phyloP scores from a whole-genome alignment of 495 filamentous ascomycete species.

The Apiosordaria backusii region DNA sequence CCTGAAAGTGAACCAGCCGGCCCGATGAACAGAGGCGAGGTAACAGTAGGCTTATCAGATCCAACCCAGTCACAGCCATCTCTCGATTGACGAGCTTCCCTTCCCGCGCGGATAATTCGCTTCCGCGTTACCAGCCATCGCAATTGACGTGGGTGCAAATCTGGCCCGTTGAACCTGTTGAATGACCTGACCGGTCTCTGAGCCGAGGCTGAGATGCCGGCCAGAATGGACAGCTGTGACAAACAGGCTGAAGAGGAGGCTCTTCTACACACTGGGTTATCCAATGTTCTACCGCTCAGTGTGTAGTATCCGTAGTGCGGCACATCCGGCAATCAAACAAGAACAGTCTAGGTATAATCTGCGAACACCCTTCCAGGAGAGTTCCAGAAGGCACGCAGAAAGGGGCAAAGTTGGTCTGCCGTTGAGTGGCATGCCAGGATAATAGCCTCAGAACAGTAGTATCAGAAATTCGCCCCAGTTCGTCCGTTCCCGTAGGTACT shows the following conservation, averaged over 20 bases:
- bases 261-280: constrained; percentile 14
- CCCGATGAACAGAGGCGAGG: too few relatives aligned
- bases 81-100: neutral
- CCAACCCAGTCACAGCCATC: neutral
- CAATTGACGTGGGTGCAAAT: neutral
- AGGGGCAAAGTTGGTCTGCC: constrained; percentile 12
- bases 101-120: constrained; percentile 14
- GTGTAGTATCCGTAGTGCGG: constrained; percentile 23
- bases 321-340: constrained; percentile 37
- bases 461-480: constrained; percentile 22
- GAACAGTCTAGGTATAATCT: constrained; percentile 25
- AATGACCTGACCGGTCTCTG: neutral
- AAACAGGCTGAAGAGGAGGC: constrained; percentile 21
- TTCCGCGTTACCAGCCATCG: constrained; percentile 6
- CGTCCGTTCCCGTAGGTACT: constrained; percentile 12
- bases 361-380: constrained; percentile 34
- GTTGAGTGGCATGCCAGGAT: constrained; percentile 12
- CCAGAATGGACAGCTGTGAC: constrained; percentile 14
- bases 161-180: neutral
- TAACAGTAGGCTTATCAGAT: neutral
- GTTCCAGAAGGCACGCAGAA: constrained; percentile 33
- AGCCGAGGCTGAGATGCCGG: constrained; percentile 2
- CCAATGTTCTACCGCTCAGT: constrained; percentile 17
- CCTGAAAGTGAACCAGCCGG: too few relatives aligned
- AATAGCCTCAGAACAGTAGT: constrained; percentile 22